Evolutionary conservation across 2,329 filamentous ascomycete species (phyloP), one percentile per base, ranked within the genome.

Genomic region (Nemania diffusa): DNA sequence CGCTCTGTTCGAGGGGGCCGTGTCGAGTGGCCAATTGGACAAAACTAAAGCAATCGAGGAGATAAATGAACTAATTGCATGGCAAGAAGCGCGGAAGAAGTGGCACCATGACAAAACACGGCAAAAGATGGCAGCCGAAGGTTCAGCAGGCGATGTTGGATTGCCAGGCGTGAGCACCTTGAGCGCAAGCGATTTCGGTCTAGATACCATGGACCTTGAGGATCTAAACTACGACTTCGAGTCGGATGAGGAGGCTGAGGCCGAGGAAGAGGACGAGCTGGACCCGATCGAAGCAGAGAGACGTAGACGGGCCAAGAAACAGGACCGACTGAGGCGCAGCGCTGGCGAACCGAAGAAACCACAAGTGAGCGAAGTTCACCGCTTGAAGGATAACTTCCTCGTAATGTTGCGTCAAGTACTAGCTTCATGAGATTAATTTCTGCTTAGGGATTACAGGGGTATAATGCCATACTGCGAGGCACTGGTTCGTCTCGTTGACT

Each of bases 41-140:
- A 91, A 90, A 77, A 84, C 87, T 1, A 88, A 88, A 70, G 92
- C 92, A 0, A 88, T 94, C 8, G 81, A 81, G 2, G 96, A 99
- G 81, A 94, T 98, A 75, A 89, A 98, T 75, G 83, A 87, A 32
- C 84, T 99, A 57, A 96, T 99, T 73, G 85, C 90, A 55, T 99
- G 96, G 96, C 96, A 99, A 79, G 93, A 94, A 77, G 92, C 93
- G 48, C 86, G 96, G 62, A 98, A 99, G 85, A 95, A 95, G 81
- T 99, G 96, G 96, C 96, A 99, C 78, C 90, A 95, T 68, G 93
- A 97, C 81, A 99, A 99, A 85, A 99, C 96, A 8, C 85, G 94
- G 61, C 96, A 98, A 82, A 99, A 99, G 85, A 98, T 99, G 96
- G 96, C 96, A 0, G 94, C 93, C 1, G 94, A 95, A 75, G 90